Percentiles rank a stretch among this genome's conserved stretches.
Evolutionary conservation across 2,329 filamentous ascomycete genomes (phyloP).

Genomic region (Ceratocystiopsis sp.): DNA sequence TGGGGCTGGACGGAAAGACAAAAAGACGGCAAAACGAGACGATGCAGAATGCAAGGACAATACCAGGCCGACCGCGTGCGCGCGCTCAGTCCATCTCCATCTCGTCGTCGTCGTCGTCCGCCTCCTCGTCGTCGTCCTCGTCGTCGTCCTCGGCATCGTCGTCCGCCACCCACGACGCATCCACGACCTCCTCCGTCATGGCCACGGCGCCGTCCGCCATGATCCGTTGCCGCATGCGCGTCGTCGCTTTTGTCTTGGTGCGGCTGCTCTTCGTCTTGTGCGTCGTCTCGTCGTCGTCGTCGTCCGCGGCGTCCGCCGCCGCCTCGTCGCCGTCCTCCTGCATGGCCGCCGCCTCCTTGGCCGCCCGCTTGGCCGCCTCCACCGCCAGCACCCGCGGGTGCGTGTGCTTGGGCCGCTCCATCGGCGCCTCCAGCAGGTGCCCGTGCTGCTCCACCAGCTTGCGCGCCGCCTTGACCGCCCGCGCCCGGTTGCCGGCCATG

Average conservation of each 20-base stretch:
- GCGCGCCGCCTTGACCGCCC: constrained; percentile 60
- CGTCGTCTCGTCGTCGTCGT: constrained; percentile 17
- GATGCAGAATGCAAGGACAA: too few species aligned
- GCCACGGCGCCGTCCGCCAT: constrained; percentile 22
- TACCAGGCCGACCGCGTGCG: too few species aligned
- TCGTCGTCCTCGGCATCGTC: constrained; percentile 12
- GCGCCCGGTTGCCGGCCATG: constrained; percentile 78
- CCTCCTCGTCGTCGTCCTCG: not conserved
- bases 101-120: constrained; percentile 5
- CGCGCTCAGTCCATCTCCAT: constrained; percentile 6
- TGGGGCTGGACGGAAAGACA: not conserved
- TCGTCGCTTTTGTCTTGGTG: constrained; percentile 14
- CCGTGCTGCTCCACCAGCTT: constrained; percentile 84
- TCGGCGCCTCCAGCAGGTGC: constrained; percentile 67
- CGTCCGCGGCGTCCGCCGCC: constrained; percentile 37
- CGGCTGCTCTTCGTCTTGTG: constrained; percentile 10
- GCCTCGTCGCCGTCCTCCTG: constrained; percentile 20
- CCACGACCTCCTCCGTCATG: constrained; percentile 14
- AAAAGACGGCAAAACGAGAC: too few species aligned
- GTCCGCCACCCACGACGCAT: constrained; percentile 6
- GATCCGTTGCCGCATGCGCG: constrained; percentile 20
- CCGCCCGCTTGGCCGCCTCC: constrained; percentile 18
- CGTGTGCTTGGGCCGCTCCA: constrained; percentile 9
- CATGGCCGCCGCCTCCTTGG: constrained; percentile 1
- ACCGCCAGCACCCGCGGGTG: constrained; percentile 30